Percentiles rank a stretch among this genome's conserved stretches.
These are phyloP conservation scores for Priceomyces carsonii DNA, from an alignment of 805 yeast species.

Conservation along the genomic window DNA sequence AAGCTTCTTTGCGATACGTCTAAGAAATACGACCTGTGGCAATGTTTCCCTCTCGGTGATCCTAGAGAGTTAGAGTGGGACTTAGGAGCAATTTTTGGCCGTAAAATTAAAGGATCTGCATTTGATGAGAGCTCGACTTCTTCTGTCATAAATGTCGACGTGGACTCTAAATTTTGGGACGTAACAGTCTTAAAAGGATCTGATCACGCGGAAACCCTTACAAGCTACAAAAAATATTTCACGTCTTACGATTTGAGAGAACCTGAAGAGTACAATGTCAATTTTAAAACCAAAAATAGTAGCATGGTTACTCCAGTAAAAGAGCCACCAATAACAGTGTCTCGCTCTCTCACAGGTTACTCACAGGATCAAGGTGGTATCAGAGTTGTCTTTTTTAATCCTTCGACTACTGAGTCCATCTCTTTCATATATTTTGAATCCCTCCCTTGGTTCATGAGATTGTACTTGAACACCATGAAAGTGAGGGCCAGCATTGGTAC, in stretches of 20 bases:
- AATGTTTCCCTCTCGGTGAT: slow-evolving; percentile 78
- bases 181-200: slow-evolving; percentile 17
- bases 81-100: slow-evolving; percentile 70
- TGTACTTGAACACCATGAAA: slow-evolving; percentile 71
- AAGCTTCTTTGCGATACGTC: slow-evolving; percentile 71
- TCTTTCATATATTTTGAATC: slow-evolving; percentile 71
- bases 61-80: slow-evolving; percentile 48
- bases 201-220: not conserved
- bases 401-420: slow-evolving; percentile 45
- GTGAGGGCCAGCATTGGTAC: slow-evolving; percentile 29
- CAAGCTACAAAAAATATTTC: not conserved
- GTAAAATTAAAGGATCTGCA: slow-evolving; percentile 62
- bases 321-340: slow-evolving; percentile 73
- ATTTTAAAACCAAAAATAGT: slow-evolving; percentile 48
- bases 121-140: slow-evolving; percentile 46
- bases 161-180: slow-evolving; percentile 49
- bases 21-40: slow-evolving; percentile 59
- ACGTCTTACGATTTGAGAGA: slow-evolving; percentile 16
- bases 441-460: slow-evolving; percentile 89
- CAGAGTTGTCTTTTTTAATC: slow-evolving; percentile 75
- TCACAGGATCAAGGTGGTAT: slow-evolving; percentile 92
- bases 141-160: slow-evolving; percentile 45
- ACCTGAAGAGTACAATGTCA: slow-evolving; percentile 31
- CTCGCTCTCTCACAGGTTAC: slow-evolving; percentile 87
- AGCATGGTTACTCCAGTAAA: slow-evolving; percentile 36